A percentile compares a stretch with the other conserved stretches of the same genome.
Evolutionary conservation across 805 yeast genomes (phyloP).

Genomic region (Candida morakotiae): DNA sequence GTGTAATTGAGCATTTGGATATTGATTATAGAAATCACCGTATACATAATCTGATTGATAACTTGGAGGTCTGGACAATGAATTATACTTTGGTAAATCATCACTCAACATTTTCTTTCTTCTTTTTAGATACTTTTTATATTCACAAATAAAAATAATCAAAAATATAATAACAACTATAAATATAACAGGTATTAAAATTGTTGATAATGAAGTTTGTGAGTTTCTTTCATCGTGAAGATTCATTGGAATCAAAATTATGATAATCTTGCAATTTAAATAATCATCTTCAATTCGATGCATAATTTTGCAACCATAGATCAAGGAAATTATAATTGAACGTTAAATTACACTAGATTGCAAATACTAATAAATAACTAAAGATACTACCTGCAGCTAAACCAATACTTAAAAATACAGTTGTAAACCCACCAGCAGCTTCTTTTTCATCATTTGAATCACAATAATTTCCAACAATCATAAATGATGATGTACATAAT

Average conservation of each 20-base stretch:
- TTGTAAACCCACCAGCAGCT: slow-evolving; percentile 93
- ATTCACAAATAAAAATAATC: background rate
- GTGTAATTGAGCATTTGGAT: slow-evolving; percentile 2
- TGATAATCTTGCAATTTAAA: too few relatives aligned
- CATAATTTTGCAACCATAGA: slow-evolving; percentile 3
- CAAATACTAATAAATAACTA: slow-evolving; percentile 47
- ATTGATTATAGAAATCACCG: background rate
- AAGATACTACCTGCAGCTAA: slow-evolving; percentile 73
- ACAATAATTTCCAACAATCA: slow-evolving; percentile 60
- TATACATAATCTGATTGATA: slow-evolving; percentile 1
- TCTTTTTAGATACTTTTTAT: background rate
- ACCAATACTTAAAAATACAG: slow-evolving; percentile 74
- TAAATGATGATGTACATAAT: slow-evolving; percentile 72
- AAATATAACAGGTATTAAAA: slow-evolving; percentile 1
- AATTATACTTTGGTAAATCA: slow-evolving; percentile 3
- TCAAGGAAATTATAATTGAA: background rate
- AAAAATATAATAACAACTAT: background rate
- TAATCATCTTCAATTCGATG: too few relatives aligned
- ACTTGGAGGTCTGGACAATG: background rate
- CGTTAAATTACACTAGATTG: background rate
- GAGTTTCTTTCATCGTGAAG: too few relatives aligned
- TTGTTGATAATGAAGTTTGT: background rate
- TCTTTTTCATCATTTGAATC: slow-evolving; percentile 68
- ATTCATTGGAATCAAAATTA: too few relatives aligned
- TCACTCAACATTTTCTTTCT: background rate